A percentile compares a stretch with the other conserved stretches of the same genome.
Evolutionary conservation across 2,329 filamentous ascomycete genomes (phyloP).

Genomic region (Aspergillus sp.): DNA sequence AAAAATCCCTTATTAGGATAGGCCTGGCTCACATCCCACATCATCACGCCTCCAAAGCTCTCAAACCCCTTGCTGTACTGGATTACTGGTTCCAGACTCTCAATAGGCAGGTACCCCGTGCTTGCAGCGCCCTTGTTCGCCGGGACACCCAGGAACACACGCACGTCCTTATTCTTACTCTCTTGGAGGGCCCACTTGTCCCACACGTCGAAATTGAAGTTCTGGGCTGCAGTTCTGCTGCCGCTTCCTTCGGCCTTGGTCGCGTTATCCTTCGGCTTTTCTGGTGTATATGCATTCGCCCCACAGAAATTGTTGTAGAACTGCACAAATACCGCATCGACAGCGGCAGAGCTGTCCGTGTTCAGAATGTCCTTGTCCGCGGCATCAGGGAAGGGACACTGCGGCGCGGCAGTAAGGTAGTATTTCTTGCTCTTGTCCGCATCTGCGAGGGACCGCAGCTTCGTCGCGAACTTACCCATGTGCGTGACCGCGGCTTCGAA

Average conservation of each 20-base stretch:
- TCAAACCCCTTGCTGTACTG: constrained; percentile 54
- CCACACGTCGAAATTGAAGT: constrained; percentile 65
- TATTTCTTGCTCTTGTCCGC: constrained; percentile 53
- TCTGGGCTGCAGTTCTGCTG: constrained; percentile 38
- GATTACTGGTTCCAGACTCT: constrained; percentile 53
- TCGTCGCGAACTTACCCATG: constrained; percentile 60
- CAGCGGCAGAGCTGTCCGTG: constrained; percentile 52
- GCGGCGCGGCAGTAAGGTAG: constrained; percentile 65
- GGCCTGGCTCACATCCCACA: constrained; percentile 67
- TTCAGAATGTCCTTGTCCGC: constrained; percentile 59
- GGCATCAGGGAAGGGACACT: constrained; percentile 66
- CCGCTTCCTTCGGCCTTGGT: not conserved
- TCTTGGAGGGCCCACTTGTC: constrained; percentile 62
- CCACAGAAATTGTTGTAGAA: constrained; percentile 72
- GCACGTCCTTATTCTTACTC: constrained; percentile 60
- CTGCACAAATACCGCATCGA: constrained; percentile 64
- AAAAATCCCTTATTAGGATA: constrained; percentile 61
- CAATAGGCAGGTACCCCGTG: constrained; percentile 54
- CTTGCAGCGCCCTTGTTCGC: constrained; percentile 55
- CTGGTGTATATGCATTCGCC: constrained; percentile 49
- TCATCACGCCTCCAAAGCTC: constrained; percentile 68
- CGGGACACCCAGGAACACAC: constrained; percentile 62
- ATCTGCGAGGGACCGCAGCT: constrained; percentile 58
- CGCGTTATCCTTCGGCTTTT: constrained; percentile 27
- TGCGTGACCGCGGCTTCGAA: constrained; percentile 63